Conservation (phyloP, 805 yeast genomes). For the Nakazawaea holstii region DNA sequence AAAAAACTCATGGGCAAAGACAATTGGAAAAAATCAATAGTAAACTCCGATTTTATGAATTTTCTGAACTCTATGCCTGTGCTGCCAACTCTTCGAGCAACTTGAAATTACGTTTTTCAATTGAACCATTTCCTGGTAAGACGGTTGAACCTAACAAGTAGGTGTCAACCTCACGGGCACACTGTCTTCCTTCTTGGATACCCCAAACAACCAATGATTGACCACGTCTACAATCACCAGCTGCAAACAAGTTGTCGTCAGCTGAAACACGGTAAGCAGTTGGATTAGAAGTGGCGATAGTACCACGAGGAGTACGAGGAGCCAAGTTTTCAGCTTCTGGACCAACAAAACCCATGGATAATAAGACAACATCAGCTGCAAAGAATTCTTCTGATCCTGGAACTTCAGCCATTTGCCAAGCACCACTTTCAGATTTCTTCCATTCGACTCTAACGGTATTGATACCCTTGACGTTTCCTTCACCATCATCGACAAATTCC, state of each 20-base stretch:
- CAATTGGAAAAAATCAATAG: neutral
- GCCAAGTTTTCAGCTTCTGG: slow-evolving; percentile 82
- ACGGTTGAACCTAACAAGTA: slow-evolving; percentile 73
- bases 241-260: slow-evolving; percentile 75
- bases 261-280: slow-evolving; percentile 61
- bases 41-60: neutral
- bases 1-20: neutral
- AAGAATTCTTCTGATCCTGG: slow-evolving; percentile 92
- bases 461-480: slow-evolving; percentile 92
- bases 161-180: slow-evolving; percentile 90
- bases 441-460: slow-evolving; percentile 97
- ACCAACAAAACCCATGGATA: slow-evolving; percentile 97
- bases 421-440: slow-evolving; percentile 93
- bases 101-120: slow-evolving; percentile 77
- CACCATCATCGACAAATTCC: slow-evolving; percentile 92
- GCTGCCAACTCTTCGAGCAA: slow-evolving; percentile 73
- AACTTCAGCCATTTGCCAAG: slow-evolving; percentile 98
- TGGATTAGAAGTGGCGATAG: slow-evolving; percentile 59
- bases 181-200: slow-evolving; percentile 98
- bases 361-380: slow-evolving; percentile 89
- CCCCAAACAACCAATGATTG: slow-evolving; percentile 99
- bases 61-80: slow-evolving; percentile 32
- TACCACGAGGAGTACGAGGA: slow-evolving; percentile 78
- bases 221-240: slow-evolving; percentile 99
- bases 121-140: slow-evolving; percentile 92